Conservation (phyloP, 208 protist species). For the Wallacemonas sp. region DNA sequence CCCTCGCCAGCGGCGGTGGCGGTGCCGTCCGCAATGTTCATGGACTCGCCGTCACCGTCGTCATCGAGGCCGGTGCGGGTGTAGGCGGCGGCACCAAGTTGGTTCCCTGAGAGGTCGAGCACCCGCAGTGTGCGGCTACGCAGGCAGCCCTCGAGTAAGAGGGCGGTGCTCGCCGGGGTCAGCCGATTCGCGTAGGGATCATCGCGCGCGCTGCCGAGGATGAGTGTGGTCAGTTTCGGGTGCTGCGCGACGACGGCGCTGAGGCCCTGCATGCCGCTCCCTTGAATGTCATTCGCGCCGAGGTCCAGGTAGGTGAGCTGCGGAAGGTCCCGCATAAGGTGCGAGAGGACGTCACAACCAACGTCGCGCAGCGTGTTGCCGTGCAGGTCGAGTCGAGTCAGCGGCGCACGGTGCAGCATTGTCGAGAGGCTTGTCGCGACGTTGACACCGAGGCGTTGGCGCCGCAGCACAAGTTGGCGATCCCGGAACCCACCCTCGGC, state of each 20-base stretch:
- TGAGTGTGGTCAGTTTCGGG: slow-evolving; percentile 63
- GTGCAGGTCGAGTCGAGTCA: slow-evolving; percentile 77
- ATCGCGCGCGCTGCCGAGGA: slow-evolving; percentile 54
- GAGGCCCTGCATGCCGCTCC: slow-evolving; percentile 55
- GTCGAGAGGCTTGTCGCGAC: slow-evolving; percentile 62
- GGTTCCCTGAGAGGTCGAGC: slow-evolving; percentile 74
- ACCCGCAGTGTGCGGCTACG: slow-evolving; percentile 64
- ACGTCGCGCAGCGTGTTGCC: slow-evolving; percentile 86
- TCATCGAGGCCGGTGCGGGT: not conserved
- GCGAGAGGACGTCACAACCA: slow-evolving; percentile 71
- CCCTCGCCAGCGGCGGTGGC: not conserved
- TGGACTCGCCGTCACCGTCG: not conserved
- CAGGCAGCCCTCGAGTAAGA: slow-evolving; percentile 73
- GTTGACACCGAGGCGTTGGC: slow-evolving; percentile 77
- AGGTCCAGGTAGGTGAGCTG: slow-evolving; percentile 75
- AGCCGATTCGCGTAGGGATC: slow-evolving; percentile 84
- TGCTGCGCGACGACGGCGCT: slow-evolving; percentile 66
- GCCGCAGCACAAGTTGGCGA: slow-evolving; percentile 61
- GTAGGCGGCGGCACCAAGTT: slow-evolving; percentile 18
- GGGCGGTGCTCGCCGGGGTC: slow-evolving; percentile 38
- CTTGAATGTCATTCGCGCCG: slow-evolving; percentile 77
- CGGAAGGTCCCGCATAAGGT: slow-evolving; percentile 69
- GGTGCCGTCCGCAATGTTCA: not conserved
- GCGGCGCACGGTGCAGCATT: slow-evolving; percentile 55
- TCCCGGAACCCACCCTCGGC: slow-evolving; percentile 72